A percentile compares a stretch with the other conserved stretches of the same genome.
These are phyloP conservation scores for Garcia nutans DNA, from an alignment of 345 rosid genomes.

Conservation along the genomic window DNA sequence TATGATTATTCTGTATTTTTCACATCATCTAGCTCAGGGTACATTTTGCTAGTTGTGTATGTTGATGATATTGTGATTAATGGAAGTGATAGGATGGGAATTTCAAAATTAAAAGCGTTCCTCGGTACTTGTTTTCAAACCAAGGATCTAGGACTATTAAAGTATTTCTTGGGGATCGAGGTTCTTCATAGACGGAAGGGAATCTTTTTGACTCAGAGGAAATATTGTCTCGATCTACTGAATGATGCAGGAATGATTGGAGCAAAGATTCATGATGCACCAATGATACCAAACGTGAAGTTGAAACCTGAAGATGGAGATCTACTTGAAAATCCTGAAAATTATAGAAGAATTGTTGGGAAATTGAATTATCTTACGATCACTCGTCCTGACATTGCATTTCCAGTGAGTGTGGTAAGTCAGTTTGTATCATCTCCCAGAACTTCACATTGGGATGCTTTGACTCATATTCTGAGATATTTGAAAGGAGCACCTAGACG, in stretches of 20 bases:
- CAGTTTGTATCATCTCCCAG: too few species aligned
- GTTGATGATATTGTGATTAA: not conserved
- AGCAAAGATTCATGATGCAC: too few species aligned
- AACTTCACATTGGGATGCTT: too few species aligned
- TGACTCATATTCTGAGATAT: too few species aligned
- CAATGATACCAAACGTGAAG: not conserved
- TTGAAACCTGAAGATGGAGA: not conserved
- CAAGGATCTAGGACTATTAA: not conserved
- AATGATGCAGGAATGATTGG: not conserved
- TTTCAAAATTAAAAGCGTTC: not conserved
- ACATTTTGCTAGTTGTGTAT: not conserved
- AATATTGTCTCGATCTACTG: not conserved
- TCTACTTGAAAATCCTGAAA: not conserved
- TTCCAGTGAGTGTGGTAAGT: too few species aligned
- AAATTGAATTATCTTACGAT: too few species aligned
- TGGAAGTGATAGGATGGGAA: too few species aligned
- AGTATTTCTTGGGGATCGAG: not conserved
- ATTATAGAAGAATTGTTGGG: not conserved
- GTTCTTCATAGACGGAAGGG: not conserved
- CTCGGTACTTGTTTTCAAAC: not conserved
- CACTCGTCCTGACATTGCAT: too few species aligned
- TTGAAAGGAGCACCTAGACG: too few species aligned
- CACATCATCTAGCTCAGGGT: not conserved
- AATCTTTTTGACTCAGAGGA: not conserved
- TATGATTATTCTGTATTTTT: not conserved